These are phyloP conservation scores for Aspergillus ochraceus DNA, from an alignment of 2,329 filamentous ascomycete species.

Conservation along the genomic window DNA sequence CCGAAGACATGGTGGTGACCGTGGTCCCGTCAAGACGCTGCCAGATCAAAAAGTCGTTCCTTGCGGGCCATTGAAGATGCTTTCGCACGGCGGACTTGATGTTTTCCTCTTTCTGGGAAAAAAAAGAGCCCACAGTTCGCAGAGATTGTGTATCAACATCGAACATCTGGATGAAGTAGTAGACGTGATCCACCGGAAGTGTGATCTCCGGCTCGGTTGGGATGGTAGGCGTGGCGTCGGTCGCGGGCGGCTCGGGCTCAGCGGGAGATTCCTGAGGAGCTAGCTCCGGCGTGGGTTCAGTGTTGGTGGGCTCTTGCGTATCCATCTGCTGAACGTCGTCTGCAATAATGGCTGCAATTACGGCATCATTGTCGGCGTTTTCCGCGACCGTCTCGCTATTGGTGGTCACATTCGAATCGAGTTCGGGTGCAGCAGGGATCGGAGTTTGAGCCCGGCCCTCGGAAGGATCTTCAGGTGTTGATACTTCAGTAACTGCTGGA, in stretches of 20 bases:
- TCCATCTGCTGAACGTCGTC: slow-evolving; percentile 29
- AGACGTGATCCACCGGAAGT: slow-evolving; percentile 39
- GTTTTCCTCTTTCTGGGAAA: slow-evolving; percentile 40
- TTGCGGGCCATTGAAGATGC: slow-evolving; percentile 37
- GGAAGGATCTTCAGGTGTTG: not conserved
- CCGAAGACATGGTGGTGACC: slow-evolving; percentile 34
- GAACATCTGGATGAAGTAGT: slow-evolving; percentile 54
- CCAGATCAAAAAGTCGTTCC: slow-evolving; percentile 46
- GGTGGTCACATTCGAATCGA: not conserved
- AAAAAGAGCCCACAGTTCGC: slow-evolving; percentile 42
- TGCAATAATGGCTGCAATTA: slow-evolving; percentile 31
- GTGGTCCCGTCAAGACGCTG: slow-evolving; percentile 41
- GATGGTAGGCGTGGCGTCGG: slow-evolving; percentile 12
- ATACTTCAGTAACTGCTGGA: not conserved
- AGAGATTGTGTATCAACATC: slow-evolving; percentile 50
- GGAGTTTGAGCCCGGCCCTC: not conserved
- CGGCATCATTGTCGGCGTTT: slow-evolving; percentile 25
- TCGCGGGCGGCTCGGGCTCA: slow-evolving; percentile 5
- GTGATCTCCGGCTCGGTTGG: slow-evolving; percentile 14
- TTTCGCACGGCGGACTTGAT: slow-evolving; percentile 43
- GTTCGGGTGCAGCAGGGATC: not conserved
- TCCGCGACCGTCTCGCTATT: not conserved
- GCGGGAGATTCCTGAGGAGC: slow-evolving; percentile 13
- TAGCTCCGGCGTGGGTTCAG: slow-evolving; percentile 1
- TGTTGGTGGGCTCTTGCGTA: slow-evolving; percentile 7